phyloP scores from a whole-genome alignment of 2,329 filamentous ascomycete genomes.

The Fusarium sp. region DNA sequence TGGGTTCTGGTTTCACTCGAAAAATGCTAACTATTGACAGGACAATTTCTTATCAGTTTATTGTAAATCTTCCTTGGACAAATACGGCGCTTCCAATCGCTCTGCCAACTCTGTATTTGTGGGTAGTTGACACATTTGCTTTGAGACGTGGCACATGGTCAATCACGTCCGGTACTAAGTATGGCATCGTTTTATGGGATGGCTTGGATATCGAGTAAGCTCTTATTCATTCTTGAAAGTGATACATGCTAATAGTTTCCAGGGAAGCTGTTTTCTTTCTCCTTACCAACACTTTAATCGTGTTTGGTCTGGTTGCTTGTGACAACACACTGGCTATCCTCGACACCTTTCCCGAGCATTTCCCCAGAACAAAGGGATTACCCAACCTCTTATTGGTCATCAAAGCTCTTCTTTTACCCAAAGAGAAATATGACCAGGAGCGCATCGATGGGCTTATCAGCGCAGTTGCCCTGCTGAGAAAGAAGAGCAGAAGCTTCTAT shows the following conservation, averaged over 20 bases:
- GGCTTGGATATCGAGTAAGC: constrained; percentile 71
- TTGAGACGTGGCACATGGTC: constrained; percentile 77
- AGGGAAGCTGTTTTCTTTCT: constrained; percentile 78
- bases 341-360: constrained; percentile 69
- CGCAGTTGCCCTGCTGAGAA: constrained; percentile 66
- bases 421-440: constrained; percentile 64
- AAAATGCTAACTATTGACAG: constrained; percentile 56
- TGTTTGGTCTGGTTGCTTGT: constrained; percentile 75
- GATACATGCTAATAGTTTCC: accelerated
- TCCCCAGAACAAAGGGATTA: constrained; percentile 58
- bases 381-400: constrained; percentile 63
- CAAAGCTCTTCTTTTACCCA: constrained; percentile 59
- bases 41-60: constrained; percentile 71
- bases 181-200: constrained; percentile 71
- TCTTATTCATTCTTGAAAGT: accelerated
- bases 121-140: constrained; percentile 77
- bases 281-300: constrained; percentile 74
- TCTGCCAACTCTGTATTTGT: constrained; percentile 75
- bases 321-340: constrained; percentile 76
- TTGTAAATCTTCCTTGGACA: constrained; percentile 67
- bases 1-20: neutral
- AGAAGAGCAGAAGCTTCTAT: constrained; percentile 80
- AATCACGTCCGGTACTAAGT: constrained; percentile 75
- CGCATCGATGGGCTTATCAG: constrained; percentile 69
- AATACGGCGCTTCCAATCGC: constrained; percentile 70